Base-by-base conservation (phyloP, 2,329 filamentous ascomycete species). In the Escovopsis weberi region DNA sequence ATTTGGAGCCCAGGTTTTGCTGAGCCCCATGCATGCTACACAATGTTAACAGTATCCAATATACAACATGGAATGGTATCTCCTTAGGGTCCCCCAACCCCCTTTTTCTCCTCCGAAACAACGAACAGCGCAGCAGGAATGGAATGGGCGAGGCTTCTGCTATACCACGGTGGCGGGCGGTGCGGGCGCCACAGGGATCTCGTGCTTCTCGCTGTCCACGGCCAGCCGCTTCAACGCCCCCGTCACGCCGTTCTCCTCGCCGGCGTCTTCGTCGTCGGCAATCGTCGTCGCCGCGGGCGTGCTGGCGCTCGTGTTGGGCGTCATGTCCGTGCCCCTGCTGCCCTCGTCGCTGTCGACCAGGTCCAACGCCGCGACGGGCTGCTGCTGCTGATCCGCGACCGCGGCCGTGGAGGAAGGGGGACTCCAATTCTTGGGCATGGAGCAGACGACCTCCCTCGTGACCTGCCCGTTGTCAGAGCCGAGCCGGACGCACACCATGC, bases 401-500 rank as follows among this genome's bases (percentile, higher is more conserved):
- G 23, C 35, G 37, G 45, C 26, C 40, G 45, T 7, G 33, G 33
- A 2, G 33, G 9, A 12, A 15, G 33, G 33, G 2, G 26, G 44
- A 19, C 32, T 41, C 46, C 32, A 69, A 4, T 58, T 60, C 55
- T 63, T 68, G 19, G 67, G 65, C 9, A 78, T 57, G 6, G 66
- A 72, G 53, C 72, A 74, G 32, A 78, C 61, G 37, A 60, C 58
- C 52, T 71, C 69, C 12, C 56, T 53, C 44, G 70, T 63, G 43
- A 66, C 56, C 47, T 64, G 57, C 12, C 69, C 67, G 4, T 63
- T 60, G 40, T 62, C 58, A 41, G 59, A 65, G 2, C 77, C 77
- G 8, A 71, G 62, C 0, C 70, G 70, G 5, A 77, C 39, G 43
- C 75, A 78, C 47, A 71, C 69, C 28, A 78, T 45, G 40, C 60